phyloP scores from a whole-genome alignment of 1,139 yeast genomes.

The Meyerozyma athensensis region DNA sequence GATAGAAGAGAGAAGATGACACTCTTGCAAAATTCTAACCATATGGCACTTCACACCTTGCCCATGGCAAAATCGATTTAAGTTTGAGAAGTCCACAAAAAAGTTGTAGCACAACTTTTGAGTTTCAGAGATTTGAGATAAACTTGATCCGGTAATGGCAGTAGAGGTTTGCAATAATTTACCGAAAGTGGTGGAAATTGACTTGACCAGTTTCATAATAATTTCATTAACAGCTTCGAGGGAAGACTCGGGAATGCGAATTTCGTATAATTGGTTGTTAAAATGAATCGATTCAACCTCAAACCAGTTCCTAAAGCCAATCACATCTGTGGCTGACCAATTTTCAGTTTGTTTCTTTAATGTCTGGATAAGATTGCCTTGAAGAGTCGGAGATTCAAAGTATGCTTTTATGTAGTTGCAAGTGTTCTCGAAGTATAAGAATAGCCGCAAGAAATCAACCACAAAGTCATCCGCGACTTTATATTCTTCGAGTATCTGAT shows the following conservation, averaged over 20 bases:
- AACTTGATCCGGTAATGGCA: too few species aligned
- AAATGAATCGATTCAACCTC: constrained; percentile 11
- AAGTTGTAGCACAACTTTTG: constrained; percentile 17
- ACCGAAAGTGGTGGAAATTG: neutral
- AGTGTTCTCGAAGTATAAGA: constrained; percentile 34
- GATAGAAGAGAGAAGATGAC: neutral
- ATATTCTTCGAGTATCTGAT: neutral
- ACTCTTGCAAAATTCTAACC: constrained; percentile 2
- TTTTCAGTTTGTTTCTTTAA: constrained; percentile 17
- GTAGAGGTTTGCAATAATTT: neutral
- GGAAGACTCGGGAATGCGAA: neutral
- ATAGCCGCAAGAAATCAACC: constrained; percentile 24
- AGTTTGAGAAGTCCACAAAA: constrained; percentile 18
- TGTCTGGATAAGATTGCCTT: constrained; percentile 16
- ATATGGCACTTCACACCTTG: constrained; percentile 10
- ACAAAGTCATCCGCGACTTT: constrained; percentile 5
- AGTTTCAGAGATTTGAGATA: neutral
- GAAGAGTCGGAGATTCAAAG: constrained; percentile 15
- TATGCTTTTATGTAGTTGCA: constrained; percentile 22
- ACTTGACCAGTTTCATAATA: neutral
- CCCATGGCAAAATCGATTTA: constrained; percentile 12
- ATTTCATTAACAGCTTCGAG: constrained; percentile 2
- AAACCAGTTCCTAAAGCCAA: constrained; percentile 31
- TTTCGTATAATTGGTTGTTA: constrained; percentile 9
- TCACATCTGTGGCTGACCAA: constrained; percentile 26